These are phyloP conservation scores for Trichoderma sp. DNA, from an alignment of 2,329 filamentous ascomycete genomes.

Conservation along the genomic window DNA sequence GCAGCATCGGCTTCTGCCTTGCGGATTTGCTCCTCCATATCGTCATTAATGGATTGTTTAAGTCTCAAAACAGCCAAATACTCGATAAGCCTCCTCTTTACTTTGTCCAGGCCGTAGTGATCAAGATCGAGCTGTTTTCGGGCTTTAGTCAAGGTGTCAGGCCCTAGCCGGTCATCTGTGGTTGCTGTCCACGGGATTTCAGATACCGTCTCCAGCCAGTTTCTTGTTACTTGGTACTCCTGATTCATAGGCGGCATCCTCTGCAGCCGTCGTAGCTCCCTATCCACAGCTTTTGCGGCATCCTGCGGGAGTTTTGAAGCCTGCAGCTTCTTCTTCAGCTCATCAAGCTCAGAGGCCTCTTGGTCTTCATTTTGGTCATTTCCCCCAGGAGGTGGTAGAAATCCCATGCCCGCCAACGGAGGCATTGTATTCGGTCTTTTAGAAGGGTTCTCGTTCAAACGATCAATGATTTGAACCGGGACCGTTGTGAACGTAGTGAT, in stretches of 20 bases:
- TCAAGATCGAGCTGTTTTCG: constrained; percentile 91
- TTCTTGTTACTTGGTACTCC: constrained; percentile 89
- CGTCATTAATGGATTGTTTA: constrained; percentile 85
- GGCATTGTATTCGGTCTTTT: constrained; percentile 32
- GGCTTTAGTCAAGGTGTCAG: constrained; percentile 72
- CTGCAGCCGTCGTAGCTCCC: constrained; percentile 80
- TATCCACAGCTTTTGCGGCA: constrained; percentile 83
- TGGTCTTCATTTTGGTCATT: constrained; percentile 64
- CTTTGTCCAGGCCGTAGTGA: constrained; percentile 93
- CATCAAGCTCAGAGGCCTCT: constrained; percentile 84
- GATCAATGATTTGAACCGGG: constrained; percentile 57
- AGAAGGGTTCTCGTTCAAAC: constrained; percentile 43
- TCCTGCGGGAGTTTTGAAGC: constrained; percentile 78
- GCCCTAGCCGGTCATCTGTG: constrained; percentile 82
- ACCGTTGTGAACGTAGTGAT: constrained; percentile 74
- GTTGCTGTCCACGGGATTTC: constrained; percentile 89
- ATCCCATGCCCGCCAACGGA: constrained; percentile 40
- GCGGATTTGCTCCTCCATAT: constrained; percentile 75
- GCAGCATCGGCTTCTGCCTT: constrained; percentile 62
- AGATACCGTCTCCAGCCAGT: constrained; percentile 87
- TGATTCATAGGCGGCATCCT: constrained; percentile 97
- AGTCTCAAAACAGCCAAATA: constrained; percentile 94
- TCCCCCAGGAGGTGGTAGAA: constrained; percentile 36
- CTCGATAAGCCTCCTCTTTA: constrained; percentile 93
- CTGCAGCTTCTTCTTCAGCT: constrained; percentile 83